A percentile compares a stretch with the other conserved stretches of the same genome.
These are phyloP conservation scores for Boletus coccyginus DNA, from an alignment of 768 basidiomycete genomes.

Conservation along the genomic window DNA sequence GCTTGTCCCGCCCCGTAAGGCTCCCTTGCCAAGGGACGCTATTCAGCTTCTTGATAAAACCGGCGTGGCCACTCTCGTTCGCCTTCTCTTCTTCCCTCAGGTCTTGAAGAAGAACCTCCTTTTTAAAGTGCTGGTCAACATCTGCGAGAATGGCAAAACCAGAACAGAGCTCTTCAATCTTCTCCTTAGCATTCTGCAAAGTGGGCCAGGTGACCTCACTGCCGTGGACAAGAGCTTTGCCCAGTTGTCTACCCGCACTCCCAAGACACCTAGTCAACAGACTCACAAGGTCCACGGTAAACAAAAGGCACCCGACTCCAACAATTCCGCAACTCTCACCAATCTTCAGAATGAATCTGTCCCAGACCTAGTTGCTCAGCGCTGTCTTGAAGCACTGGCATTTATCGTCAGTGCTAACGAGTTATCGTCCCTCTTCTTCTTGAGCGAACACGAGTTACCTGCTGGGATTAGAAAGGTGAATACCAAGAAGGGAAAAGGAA, in stretches of 20 bases:
- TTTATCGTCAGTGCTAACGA: conserved; percentile 88
- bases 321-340: conserved; percentile 47
- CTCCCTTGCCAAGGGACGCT: conserved; percentile 69
- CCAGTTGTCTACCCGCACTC: conserved; percentile 77
- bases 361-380: conserved; percentile 90
- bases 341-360: conserved; percentile 72
- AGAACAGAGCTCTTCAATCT: conserved; percentile 92
- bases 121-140: conserved; percentile 87
- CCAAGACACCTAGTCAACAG: conserved; percentile 45
- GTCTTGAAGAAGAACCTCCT: conserved; percentile 81
- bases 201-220: conserved; percentile 88
- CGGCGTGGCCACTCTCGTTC: conserved; percentile 84
- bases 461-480: conserved; percentile 65
- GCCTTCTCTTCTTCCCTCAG: conserved; percentile 95
- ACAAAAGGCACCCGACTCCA: conserved; percentile 60
- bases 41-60: conserved; percentile 90
- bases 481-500: conserved; percentile 91
- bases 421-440: conserved; percentile 85
- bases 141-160: conserved; percentile 93
- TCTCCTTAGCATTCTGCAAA: conserved; percentile 90
- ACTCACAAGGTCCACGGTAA: conserved; percentile 58
- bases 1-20: conserved; percentile 44
- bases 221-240: conserved; percentile 93
- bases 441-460: conserved; percentile 91
- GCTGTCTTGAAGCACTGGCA: conserved; percentile 87